phyloP scores from a whole-genome alignment of 768 basidiomycete genomes.

The Xanthoconium stramineum region DNA sequence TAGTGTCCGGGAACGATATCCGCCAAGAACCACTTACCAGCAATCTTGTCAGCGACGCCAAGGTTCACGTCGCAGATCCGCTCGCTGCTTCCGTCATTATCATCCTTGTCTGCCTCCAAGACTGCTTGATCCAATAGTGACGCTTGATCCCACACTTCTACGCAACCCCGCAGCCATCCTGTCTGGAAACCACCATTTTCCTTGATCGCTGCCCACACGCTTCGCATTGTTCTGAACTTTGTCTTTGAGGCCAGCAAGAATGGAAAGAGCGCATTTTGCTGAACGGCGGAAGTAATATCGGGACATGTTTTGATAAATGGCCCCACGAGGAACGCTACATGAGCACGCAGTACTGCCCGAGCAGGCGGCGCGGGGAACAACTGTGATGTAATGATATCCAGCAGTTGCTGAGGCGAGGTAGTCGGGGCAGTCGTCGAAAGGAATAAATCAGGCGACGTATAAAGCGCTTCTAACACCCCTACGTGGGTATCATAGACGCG shows the following conservation, averaged over 20 bases:
- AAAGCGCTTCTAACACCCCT: conserved; percentile 65
- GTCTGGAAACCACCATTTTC: conserved; percentile 30
- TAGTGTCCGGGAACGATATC: neutral
- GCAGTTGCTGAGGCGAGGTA: conserved; percentile 21
- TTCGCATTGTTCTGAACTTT: conserved; percentile 58
- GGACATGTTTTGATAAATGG: conserved; percentile 39
- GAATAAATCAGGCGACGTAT: conserved; percentile 47
- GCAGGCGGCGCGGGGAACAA: conserved; percentile 41
- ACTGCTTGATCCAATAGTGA: conserved; percentile 28
- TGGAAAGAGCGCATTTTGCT: conserved; percentile 63
- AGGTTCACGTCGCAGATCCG: conserved; percentile 53
- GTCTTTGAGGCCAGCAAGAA: conserved; percentile 72
- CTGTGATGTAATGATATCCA: conserved; percentile 26
- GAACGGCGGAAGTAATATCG: conserved; percentile 32
- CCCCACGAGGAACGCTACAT: conserved; percentile 53
- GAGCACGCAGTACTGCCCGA: conserved; percentile 49
- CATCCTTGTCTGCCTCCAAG: conserved; percentile 29
- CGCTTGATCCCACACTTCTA: conserved; percentile 36
- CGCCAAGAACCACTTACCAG: conserved; percentile 43
- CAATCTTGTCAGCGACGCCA: conserved; percentile 56
- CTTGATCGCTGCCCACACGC: conserved; percentile 72
- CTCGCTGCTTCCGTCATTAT: conserved; percentile 34
- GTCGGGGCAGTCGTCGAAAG: conserved; percentile 32
- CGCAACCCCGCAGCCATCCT: conserved; percentile 55
- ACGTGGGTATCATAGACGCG: conserved; percentile 64